Conservation (phyloP, 345 rosid species). For the Iberis pinnata region DNA sequence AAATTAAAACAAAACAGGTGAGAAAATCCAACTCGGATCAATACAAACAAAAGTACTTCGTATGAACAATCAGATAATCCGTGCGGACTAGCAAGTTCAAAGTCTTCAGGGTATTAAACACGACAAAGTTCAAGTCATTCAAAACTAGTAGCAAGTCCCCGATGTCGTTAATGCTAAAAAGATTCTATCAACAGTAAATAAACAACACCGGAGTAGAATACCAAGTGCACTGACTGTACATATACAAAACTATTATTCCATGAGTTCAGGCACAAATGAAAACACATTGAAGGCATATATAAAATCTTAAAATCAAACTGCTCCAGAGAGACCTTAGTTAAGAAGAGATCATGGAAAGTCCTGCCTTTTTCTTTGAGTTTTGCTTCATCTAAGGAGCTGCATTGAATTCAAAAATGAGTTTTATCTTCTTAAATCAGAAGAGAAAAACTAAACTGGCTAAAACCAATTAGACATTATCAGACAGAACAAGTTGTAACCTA, state of each 20-base stretch:
- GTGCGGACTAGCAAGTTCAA: not conserved
- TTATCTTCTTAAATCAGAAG: not conserved
- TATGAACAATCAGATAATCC: constrained; percentile 27
- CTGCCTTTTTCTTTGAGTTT: constrained; percentile 89
- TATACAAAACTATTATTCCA: not conserved
- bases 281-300: not conserved
- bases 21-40: constrained; percentile 16
- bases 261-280: not conserved
- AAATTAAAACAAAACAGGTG: constrained; percentile 14
- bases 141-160: not conserved
- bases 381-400: constrained; percentile 82
- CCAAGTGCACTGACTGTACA: not conserved
- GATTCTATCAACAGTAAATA: not conserved
- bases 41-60: constrained; percentile 4
- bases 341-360: constrained; percentile 78
- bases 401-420: constrained; percentile 10
- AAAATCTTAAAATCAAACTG: not conserved
- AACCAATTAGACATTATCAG: constrained; percentile 14
- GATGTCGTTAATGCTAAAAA: constrained; percentile 2
- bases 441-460: not conserved
- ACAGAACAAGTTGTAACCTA: constrained; percentile 41
- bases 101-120: not conserved
- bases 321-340: constrained; percentile 56
- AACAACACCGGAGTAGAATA: not conserved
- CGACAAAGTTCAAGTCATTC: not conserved